phyloP scores from a whole-genome alignment of 2,329 filamentous ascomycete genomes.

The Mariannaea elegans region DNA sequence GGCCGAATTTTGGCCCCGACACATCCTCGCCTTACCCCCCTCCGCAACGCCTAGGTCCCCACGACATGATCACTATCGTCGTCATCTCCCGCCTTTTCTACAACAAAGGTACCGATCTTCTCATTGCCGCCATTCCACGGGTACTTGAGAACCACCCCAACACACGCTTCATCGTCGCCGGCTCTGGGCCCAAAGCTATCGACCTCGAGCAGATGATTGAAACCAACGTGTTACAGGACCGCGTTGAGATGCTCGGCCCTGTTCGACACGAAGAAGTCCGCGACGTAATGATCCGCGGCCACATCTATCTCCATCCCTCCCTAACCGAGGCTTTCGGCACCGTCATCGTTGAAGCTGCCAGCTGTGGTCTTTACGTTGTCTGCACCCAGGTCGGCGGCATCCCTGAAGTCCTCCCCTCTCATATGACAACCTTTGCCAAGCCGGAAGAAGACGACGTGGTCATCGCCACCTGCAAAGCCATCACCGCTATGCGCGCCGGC shows the following conservation, averaged over 20 bases:
- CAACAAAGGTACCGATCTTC: constrained; percentile 96
- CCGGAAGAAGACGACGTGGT: constrained; percentile 97
- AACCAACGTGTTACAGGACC: constrained; percentile 90
- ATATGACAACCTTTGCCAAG: constrained; percentile 98
- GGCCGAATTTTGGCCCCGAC: constrained; percentile 50
- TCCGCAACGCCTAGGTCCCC: constrained; percentile 76
- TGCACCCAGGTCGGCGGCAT: constrained; percentile 97
- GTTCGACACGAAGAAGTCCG: constrained; percentile 96
- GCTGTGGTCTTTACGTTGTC: constrained; percentile 94
- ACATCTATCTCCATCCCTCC: constrained; percentile 95
- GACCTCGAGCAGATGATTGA: constrained; percentile 99
- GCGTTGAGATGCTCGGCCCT: constrained; percentile 90
- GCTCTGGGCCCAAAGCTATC: constrained; percentile 95
- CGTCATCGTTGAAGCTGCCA: constrained; percentile 96
- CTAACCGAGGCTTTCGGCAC: constrained; percentile 97
- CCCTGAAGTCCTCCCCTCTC: constrained; percentile 90
- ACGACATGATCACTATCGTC: constrained; percentile 93
- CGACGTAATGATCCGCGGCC: constrained; percentile 95
- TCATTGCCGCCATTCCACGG: constrained; percentile 94
- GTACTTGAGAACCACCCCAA: constrained; percentile 91
- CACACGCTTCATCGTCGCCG: constrained; percentile 95
- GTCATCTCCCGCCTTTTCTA: constrained; percentile 98
- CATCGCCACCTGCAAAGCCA: constrained; percentile 86
- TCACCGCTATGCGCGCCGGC: constrained; percentile 83
- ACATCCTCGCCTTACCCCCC: constrained; percentile 48